Conservation (phyloP, 164 flowering plant genomes). For the Akebia trifoliata region DNA sequence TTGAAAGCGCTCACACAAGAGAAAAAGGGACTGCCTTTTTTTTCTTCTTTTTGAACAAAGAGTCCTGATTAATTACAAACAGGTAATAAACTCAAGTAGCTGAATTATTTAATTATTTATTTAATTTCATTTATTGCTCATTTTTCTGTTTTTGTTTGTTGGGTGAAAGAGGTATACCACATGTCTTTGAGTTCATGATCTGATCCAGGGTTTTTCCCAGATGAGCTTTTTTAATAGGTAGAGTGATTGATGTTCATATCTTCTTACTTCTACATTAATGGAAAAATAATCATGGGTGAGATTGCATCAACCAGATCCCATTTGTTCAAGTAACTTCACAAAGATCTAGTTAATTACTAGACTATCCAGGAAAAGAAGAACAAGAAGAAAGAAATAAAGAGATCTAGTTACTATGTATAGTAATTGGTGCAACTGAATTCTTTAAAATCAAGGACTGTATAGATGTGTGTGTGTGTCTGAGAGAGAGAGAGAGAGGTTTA, state of each 20-base stretch:
- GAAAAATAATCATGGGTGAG: slow-evolving; percentile 5
- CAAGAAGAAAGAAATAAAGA: background rate
- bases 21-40: slow-evolving; percentile 27
- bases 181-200: slow-evolving; percentile 7
- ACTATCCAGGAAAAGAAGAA: background rate
- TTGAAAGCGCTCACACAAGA: slow-evolving; percentile 24
- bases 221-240: slow-evolving; percentile 11
- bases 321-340: slow-evolving; percentile 13
- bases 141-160: slow-evolving; percentile 8
- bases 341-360: background rate
- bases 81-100: slow-evolving; percentile 33
- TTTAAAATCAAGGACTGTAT: slow-evolving; percentile 5
- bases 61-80: slow-evolving; percentile 33
- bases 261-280: background rate
- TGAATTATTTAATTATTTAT: slow-evolving; percentile 6
- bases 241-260: background rate
- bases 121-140: background rate
- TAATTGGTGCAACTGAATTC: slow-evolving; percentile 24
- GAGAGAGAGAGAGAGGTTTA: background rate
- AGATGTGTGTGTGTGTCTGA: background rate
- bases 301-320: slow-evolving; percentile 25
- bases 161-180: slow-evolving; percentile 17
- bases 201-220: slow-evolving; percentile 13
- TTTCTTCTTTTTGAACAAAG: slow-evolving; percentile 26
- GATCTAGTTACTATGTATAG: slow-evolving; percentile 13